Percentiles rank a stretch among this genome's conserved stretches.
Evolutionary conservation across 2,329 filamentous ascomycete species (phyloP).

Genomic region (Kalmusia sp.): DNA sequence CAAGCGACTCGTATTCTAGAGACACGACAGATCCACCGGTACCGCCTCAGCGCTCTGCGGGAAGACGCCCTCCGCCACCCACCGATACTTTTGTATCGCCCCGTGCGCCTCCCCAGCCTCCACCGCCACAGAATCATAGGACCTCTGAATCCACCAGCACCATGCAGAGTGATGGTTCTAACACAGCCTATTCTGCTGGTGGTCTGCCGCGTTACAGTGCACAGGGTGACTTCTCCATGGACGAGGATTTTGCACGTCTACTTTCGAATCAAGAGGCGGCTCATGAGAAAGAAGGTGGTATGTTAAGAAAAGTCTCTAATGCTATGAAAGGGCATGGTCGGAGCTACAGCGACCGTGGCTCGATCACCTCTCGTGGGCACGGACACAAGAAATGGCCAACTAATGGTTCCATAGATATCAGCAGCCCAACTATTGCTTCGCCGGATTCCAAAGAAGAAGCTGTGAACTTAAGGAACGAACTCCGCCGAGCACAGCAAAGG

Average conservation of each 20-base stretch:
- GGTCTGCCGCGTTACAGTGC: constrained; percentile 65
- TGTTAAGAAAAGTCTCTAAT: constrained; percentile 89
- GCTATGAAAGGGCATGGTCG: constrained; percentile 86
- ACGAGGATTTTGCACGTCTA: constrained; percentile 93
- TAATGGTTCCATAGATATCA: constrained; percentile 61
- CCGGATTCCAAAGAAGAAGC: constrained; percentile 56
- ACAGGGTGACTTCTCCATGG: constrained; percentile 89
- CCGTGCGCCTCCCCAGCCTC: constrained; percentile 52
- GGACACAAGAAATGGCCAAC: constrained; percentile 50
- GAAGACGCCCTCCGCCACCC: constrained; percentile 51
- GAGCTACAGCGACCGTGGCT: constrained; percentile 74
- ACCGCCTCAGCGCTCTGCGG: constrained; percentile 55
- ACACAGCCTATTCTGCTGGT: constrained; percentile 30
- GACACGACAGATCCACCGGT: constrained; percentile 52
- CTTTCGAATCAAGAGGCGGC: constrained; percentile 74
- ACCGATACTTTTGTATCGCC: constrained; percentile 54
- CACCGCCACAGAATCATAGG: constrained; percentile 47
- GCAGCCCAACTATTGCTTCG: constrained; percentile 73
- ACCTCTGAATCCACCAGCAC: constrained; percentile 54
- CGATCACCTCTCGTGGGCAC: constrained; percentile 42
- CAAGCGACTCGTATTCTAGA: constrained; percentile 51
- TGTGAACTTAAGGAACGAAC: constrained; percentile 67
- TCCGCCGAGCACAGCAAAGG: constrained; percentile 81
- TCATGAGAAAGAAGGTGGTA: constrained; percentile 54
- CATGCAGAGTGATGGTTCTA: constrained; percentile 49